These are phyloP conservation scores for Pelargonium australe DNA, from an alignment of 441 rosid genomes.

Conservation along the genomic window DNA sequence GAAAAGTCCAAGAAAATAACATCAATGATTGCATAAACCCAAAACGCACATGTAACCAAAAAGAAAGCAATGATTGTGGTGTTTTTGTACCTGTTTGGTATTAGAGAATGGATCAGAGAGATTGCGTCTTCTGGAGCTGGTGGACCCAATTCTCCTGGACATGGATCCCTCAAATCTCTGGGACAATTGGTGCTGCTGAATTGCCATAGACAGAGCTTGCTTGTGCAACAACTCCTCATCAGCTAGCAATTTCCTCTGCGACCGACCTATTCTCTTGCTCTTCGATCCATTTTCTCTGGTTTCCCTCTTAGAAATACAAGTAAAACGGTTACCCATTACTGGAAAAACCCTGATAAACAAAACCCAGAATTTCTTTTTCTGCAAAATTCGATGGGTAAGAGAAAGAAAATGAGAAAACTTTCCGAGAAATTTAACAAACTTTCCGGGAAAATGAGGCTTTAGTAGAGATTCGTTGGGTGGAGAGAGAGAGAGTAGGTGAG, in stretches of 20 bases:
- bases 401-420: not conserved
- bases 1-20: not conserved
- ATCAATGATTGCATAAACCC: not conserved
- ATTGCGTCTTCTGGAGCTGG: constrained; percentile 60
- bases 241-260: constrained; percentile 58
- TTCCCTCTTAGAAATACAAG: constrained; percentile 53
- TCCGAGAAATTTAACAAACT: not conserved
- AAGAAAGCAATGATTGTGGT: not conserved
- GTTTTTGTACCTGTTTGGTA: constrained; percentile 52
- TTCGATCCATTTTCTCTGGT: constrained; percentile 37
- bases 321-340: constrained; percentile 49
- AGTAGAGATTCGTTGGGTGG: not conserved
- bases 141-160: constrained; percentile 87
- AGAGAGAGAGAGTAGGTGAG: constrained; percentile 3
- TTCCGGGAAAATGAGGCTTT: not conserved
- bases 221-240: constrained; percentile 65
- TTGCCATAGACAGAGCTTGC: constrained; percentile 68
- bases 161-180: constrained; percentile 97
- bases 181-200: constrained; percentile 78
- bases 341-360: constrained; percentile 3
- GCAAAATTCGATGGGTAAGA: not conserved
- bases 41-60: not conserved
- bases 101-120: constrained; percentile 63
- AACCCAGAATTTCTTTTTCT: constrained; percentile 13
- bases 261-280: constrained; percentile 59